Base-by-base conservation (phyloP, 2,329 filamentous ascomycete genomes). In the Trichoderma atroviride region DNA sequence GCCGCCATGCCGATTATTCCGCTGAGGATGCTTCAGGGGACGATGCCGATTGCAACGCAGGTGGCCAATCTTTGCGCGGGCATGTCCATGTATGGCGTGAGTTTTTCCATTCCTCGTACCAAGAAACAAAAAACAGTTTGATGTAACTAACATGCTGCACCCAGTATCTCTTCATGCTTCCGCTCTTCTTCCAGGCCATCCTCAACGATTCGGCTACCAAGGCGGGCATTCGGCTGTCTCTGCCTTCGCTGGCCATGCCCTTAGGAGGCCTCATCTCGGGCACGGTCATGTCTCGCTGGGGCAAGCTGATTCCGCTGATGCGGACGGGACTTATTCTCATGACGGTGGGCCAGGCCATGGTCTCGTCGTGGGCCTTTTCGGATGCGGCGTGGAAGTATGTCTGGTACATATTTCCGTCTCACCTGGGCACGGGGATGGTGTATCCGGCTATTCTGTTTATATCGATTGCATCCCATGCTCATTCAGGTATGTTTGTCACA, bases 171-270 rank as follows among this genome's bases (percentile, higher is more conserved):
- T 92, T 92, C 79, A 90, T 90, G 74, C 84, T 90, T 0, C 91
- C 91, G 0, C 80, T 92, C 5, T 92, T 90, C 79, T 92, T 91
- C 75, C 89, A 91, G 73, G 87, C 87, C 0, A 88, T 91, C 7
- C 83, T 90, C 3, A 79, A 87, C 2, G 89, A 91, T 70, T 87
- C 87, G 0, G 86, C 90, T 0, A 88, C 89, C 0, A 83, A 83
- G 16, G 90, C 90, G 0, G 90, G 90, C 0, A 84, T 88, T 6
- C 85, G 89, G 1, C 85, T 92, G 7, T 85, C 88, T 0, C 85
- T 89, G 1, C 87, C 90, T 1, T 90, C 88, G 0, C 74, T 91
- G 11, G 88, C 86, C 0, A 85, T 85, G 0, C 88, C 88, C 2
- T 75, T 86, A 62, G 87, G 87, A 0, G 87, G 86, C 7, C 79